Conservation (phyloP, 495 filamentous ascomycete species). For the Talaromyces nanjingensis region DNA sequence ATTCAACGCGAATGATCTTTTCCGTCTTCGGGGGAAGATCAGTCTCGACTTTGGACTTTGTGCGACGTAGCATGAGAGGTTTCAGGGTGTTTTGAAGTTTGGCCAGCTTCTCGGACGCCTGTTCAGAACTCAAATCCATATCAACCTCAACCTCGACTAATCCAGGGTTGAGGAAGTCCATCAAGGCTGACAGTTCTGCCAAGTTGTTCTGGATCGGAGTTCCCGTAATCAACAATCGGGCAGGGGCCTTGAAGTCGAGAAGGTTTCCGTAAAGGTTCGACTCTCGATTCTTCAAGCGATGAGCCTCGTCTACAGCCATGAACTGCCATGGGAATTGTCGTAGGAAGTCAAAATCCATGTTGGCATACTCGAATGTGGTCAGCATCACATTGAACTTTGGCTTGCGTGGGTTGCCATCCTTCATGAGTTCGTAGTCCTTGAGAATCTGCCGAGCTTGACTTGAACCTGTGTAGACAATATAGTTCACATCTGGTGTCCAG, state of each 20-base stretch:
- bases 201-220: constrained; percentile 97
- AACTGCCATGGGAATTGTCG: constrained; percentile 94
- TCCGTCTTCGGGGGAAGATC: constrained; percentile 94
- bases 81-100: constrained; percentile 70
- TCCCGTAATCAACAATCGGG: constrained; percentile 87
- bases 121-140: constrained; percentile 68
- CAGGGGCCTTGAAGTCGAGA: constrained; percentile 74
- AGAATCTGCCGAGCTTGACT: constrained; percentile 75
- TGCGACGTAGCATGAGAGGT: constrained; percentile 91
- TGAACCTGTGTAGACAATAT: constrained; percentile 91
- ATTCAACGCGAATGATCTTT: constrained; percentile 95
- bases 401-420: constrained; percentile 72
- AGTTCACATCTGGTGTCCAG: constrained; percentile 95
- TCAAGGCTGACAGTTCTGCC: constrained; percentile 80
- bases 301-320: constrained; percentile 91
- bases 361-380: constrained; percentile 92
- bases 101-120: constrained; percentile 59
- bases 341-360: constrained; percentile 70
- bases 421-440: constrained; percentile 78
- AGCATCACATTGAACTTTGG: constrained; percentile 93
- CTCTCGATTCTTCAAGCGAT: constrained; percentile 92
- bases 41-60: constrained; percentile 93
- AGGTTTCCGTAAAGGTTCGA: constrained; percentile 85
- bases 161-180: constrained; percentile 94
- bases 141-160: constrained; percentile 80